Conservation (phyloP, 2,329 filamentous ascomycete species). For the Xylariales sp. region DNA sequence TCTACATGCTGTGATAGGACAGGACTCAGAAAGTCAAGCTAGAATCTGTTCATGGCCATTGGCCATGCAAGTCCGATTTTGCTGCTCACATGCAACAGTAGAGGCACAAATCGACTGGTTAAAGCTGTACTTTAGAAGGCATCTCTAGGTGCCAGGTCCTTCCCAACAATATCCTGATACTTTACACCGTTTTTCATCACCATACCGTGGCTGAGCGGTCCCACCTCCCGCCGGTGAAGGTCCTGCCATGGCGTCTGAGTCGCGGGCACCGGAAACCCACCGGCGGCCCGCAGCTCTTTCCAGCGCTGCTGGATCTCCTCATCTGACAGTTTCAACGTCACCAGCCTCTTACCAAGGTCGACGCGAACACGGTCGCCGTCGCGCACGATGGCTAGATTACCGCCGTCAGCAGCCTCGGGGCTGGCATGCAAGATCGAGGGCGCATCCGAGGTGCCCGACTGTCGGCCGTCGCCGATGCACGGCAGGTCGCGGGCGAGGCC, state of each 20-base stretch:
- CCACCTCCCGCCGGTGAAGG: constrained; percentile 17
- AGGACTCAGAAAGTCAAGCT: too few relatives aligned
- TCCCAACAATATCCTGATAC: constrained; percentile 3
- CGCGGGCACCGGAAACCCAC: constrained; percentile 31
- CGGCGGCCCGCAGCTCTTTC: constrained; percentile 27
- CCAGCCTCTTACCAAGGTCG: constrained; percentile 42
- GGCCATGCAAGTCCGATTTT: too few relatives aligned
- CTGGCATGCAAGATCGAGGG: constrained; percentile 53
- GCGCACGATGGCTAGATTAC: constrained; percentile 44
- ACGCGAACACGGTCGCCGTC: constrained; percentile 47
- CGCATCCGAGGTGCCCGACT: constrained; percentile 50
- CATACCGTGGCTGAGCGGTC: constrained; percentile 2
- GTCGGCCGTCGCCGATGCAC: constrained; percentile 50
- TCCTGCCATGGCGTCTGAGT: constrained; percentile 48
- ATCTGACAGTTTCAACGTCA: constrained; percentile 39
- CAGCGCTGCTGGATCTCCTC: constrained; percentile 36
- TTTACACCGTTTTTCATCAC: background rate
- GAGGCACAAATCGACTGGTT: too few relatives aligned
- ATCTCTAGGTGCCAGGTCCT: too few relatives aligned
- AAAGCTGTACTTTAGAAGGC: too few relatives aligned
- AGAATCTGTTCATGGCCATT: too few relatives aligned
- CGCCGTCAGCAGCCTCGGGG: constrained; percentile 49
- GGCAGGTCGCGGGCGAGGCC: constrained; percentile 41
- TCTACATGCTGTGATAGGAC: too few relatives aligned
- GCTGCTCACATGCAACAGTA: too few relatives aligned